These are phyloP conservation scores for Ceratobasidium sp. DNA, from an alignment of 1,284 basidiomycete genomes.

Conservation along the genomic window DNA sequence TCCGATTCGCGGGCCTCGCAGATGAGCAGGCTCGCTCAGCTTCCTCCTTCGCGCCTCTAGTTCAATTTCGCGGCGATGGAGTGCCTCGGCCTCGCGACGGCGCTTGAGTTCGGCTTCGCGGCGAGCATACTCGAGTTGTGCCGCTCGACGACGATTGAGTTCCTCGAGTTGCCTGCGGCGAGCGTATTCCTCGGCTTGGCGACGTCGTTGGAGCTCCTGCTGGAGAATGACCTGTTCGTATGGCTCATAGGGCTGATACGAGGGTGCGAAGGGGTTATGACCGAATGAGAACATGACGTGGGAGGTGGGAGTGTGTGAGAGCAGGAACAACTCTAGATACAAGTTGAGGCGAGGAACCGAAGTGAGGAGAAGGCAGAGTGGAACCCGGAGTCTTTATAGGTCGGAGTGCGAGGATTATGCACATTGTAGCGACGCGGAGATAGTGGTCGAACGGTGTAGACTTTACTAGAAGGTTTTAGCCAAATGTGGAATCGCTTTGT, in stretches of 20 bases:
- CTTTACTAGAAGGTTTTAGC: not conserved
- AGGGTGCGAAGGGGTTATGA: slow-evolving; percentile 9
- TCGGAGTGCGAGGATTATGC: not conserved
- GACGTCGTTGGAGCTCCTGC: slow-evolving; percentile 31
- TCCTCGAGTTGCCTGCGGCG: slow-evolving; percentile 27
- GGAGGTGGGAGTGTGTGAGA: not conserved
- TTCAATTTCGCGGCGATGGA: no score
- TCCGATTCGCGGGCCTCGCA: no score
- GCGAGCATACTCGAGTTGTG: slow-evolving; percentile 25
- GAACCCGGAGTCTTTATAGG: no score
- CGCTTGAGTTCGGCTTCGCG: slow-evolving; percentile 41
- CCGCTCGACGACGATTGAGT: slow-evolving; percentile 29
- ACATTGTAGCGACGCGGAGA: not conserved
- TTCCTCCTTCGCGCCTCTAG: not conserved
- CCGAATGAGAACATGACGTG: slow-evolving; percentile 22
- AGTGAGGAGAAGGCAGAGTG: not conserved
- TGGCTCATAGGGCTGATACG: slow-evolving; percentile 4
- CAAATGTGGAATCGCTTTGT: no score
- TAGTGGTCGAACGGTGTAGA: not conserved
- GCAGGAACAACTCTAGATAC: not conserved
- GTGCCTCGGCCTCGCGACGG: not conserved
- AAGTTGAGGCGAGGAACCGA: not conserved
- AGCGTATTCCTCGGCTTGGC: slow-evolving; percentile 20
- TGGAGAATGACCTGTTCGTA: slow-evolving; percentile 14
- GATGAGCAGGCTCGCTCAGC: not conserved